Base-by-base conservation (phyloP, 306 rosid genomes). In the Alnus glutinosa region DNA sequence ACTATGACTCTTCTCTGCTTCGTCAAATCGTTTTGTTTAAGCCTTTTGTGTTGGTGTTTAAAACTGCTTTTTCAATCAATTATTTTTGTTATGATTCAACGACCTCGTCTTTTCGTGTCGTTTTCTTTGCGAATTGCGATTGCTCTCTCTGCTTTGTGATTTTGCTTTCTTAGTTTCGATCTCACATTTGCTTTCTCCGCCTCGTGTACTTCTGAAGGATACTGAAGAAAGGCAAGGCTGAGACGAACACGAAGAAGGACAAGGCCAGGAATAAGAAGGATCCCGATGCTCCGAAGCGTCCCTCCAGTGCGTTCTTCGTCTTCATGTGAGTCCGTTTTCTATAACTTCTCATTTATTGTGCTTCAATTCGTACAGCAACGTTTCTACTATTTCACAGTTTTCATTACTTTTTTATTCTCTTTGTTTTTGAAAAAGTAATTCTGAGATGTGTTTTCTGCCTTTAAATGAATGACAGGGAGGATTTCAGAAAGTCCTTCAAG, bases 241-340 rank as follows among this genome's bases (percentile, higher is more conserved):
- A 69, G 61, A 71, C 28, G 71, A 84, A 57, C 51, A 66, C 78
- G 49, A 84, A 73, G 51, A 77, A 70, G 70, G 77, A 72, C 18
- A 84, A 75, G 59, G 76, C 78, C 32, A 71, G 30, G 58, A 49
- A 11, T 49, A 84, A 73, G 75, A 84, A 84, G 74, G 83, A 63
- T 62, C 23, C 83, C 16, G 44, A 80, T 57, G 87, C 87, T 73
- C 85, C 87, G 14, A 84, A 84, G 81, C 87, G 87, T 77, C 87
- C 87, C 13, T 50, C 79, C 46, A 57, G 77, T 47, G 73, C 82
- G 8, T 84, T 84, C 63, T 84, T 80, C 82, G 34, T 84, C 64
- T 84, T 84, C 84, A 80, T 84, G 87, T 80, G 47, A 50, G 62
- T 32, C 51, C 5, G 36, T 59, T 19, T 28, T 28, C 14, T 28